Conservation (phyloP, 2,329 filamentous ascomycete species). For the Aspergillus texensis region DNA sequence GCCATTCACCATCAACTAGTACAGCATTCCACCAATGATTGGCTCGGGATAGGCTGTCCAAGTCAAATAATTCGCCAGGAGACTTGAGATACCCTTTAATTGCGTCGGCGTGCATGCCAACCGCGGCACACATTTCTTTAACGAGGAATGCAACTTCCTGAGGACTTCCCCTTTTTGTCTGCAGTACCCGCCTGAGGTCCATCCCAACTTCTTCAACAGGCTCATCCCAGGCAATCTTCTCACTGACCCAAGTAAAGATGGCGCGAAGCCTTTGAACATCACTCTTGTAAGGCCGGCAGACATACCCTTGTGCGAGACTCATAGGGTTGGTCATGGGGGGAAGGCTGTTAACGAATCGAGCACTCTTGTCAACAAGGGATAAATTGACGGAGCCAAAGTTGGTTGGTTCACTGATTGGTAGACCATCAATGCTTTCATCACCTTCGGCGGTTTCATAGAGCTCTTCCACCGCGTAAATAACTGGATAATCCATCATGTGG, state of each 20-base stretch:
- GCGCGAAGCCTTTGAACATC: constrained; percentile 90
- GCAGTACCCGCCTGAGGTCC: constrained; percentile 81
- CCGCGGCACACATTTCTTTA: constrained; percentile 88
- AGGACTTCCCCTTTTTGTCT: constrained; percentile 79
- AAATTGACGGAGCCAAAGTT: constrained; percentile 82
- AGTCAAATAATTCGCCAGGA: constrained; percentile 80
- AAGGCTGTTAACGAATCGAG: constrained; percentile 82
- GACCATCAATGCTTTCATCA: constrained; percentile 83
- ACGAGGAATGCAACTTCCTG: constrained; percentile 89
- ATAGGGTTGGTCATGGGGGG: constrained; percentile 80
- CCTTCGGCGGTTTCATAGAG: constrained; percentile 83
- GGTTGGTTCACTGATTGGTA: constrained; percentile 77
- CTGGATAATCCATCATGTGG: constrained; percentile 89
- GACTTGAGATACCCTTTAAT: constrained; percentile 88
- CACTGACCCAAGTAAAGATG: constrained; percentile 97
- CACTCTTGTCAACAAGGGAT: constrained; percentile 90
- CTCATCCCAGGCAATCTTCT: constrained; percentile 93
- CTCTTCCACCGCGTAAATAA: constrained; percentile 86
- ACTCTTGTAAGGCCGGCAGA: constrained; percentile 91
- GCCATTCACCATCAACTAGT: constrained; percentile 91
- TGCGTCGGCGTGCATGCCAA: constrained; percentile 84
- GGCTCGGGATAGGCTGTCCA: constrained; percentile 77
- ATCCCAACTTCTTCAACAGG: constrained; percentile 79
- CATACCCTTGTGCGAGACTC: constrained; percentile 83
- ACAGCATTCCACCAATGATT: constrained; percentile 99